These are phyloP conservation scores for Phytophthora pluvialis DNA, from an alignment of 352 stramenopile species.

Conservation along the genomic window DNA sequence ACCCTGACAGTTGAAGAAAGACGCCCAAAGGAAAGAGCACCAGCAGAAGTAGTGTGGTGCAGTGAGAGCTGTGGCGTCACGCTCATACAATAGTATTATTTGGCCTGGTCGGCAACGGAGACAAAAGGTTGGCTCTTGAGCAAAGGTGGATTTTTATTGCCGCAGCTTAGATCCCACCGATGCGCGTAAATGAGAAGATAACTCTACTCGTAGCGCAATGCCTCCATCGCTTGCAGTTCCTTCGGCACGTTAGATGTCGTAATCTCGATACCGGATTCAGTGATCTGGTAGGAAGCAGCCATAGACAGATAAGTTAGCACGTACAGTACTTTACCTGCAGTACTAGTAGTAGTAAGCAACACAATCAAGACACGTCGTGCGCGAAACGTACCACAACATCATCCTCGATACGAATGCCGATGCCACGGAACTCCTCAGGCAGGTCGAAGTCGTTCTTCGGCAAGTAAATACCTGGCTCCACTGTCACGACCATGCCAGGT, in stretches of 20 bases:
- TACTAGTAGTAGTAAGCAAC: neutral
- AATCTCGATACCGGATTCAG: conserved; percentile 74
- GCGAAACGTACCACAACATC: conserved; percentile 72
- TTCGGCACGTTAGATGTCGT: conserved; percentile 75
- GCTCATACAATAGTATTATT: conserved; percentile 12
- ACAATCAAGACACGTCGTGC: neutral
- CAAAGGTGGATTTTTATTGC: conserved; percentile 12
- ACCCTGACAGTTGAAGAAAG: conserved; percentile 26
- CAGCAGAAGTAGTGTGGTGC: conserved; percentile 1
- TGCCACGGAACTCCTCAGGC: conserved; percentile 77
- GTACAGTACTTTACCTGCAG: too few relatives aligned
- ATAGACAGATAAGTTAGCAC: conserved; percentile 11
- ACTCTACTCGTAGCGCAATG: conserved; percentile 51
- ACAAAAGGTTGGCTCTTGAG: neutral
- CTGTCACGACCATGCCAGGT: conserved; percentile 83
- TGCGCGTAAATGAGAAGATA: conserved; percentile 1
- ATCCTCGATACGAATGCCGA: conserved; percentile 88
- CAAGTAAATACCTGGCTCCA: conserved; percentile 87
- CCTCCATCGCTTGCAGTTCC: conserved; percentile 70
- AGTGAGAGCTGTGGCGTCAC: neutral
- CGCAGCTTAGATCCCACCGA: conserved; percentile 14
- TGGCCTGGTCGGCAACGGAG: neutral
- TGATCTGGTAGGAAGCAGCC: conserved; percentile 57
- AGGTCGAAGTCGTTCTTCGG: conserved; percentile 72
- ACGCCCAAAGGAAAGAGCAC: neutral